Percentiles rank a stretch among this genome's conserved stretches.
Evolutionary conservation across 2,329 filamentous ascomycete genomes (phyloP).

Genomic region (Macrophomina phaseolina): DNA sequence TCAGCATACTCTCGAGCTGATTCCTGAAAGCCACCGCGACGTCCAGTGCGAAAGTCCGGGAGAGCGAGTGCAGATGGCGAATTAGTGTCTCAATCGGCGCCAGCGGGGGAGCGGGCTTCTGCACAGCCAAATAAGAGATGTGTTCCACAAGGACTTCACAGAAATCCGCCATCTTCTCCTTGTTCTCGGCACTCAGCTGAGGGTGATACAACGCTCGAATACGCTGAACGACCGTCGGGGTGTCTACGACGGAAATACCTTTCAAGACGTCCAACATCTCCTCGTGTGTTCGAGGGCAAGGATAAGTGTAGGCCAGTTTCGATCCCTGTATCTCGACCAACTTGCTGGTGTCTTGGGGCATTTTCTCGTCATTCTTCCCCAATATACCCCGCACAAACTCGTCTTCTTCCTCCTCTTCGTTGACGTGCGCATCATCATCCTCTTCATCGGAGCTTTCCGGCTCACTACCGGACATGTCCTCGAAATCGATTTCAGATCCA

Average conservation of each 20-base stretch:
- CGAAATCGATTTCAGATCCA: slow-evolving; percentile 63
- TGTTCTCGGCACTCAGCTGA: slow-evolving; percentile 83
- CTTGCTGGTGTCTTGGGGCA: slow-evolving; percentile 55
- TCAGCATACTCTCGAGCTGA: slow-evolving; percentile 66
- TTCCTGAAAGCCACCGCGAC: slow-evolving; percentile 78
- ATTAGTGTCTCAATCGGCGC: slow-evolving; percentile 77
- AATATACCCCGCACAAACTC: slow-evolving; percentile 55
- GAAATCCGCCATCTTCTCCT: slow-evolving; percentile 77
- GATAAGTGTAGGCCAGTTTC: slow-evolving; percentile 78
- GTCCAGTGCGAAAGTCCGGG: slow-evolving; percentile 80
- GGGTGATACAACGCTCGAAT: slow-evolving; percentile 93
- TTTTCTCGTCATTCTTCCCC: slow-evolving; percentile 52
- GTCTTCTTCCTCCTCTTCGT: slow-evolving; percentile 48
- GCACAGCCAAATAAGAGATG: slow-evolving; percentile 62
- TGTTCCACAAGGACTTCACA: slow-evolving; percentile 70
- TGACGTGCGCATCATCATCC: slow-evolving; percentile 40
- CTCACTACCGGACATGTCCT: slow-evolving; percentile 39
- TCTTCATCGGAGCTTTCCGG: slow-evolving; percentile 41
- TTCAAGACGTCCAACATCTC: slow-evolving; percentile 73
- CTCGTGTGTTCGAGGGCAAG: slow-evolving; percentile 78
- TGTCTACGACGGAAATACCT: slow-evolving; percentile 65
- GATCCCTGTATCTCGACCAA: slow-evolving; percentile 53
- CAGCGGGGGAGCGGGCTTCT: slow-evolving; percentile 63
- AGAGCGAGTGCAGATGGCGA: slow-evolving; percentile 90
- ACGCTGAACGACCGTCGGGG: slow-evolving; percentile 82